Evolutionary conservation across 371 early-diverging fungal genomes (phyloP), one percentile per base, ranked within the genome.

Genomic region (Chytridiales sp.): DNA sequence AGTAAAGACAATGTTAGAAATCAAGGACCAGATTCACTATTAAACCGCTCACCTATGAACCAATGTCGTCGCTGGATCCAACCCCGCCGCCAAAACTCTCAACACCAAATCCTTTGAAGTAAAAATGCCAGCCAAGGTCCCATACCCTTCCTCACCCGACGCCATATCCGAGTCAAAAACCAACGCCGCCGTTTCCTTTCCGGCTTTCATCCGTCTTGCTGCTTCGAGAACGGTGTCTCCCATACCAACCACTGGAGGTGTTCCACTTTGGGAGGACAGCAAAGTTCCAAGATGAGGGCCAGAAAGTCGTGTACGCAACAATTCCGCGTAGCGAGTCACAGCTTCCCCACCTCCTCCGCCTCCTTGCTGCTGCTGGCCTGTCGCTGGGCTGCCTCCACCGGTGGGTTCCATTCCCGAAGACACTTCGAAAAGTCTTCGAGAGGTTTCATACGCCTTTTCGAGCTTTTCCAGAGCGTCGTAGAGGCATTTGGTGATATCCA

Each of bases 401-500:
- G 19, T 50, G 1, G 92, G 88, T 35, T n/a, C 26, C 26, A 30
- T 86, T 88, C 70, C 88, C 91, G 30, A 93, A 3, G 24, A 26
- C 5, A 27, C 5, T 19, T 55, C 64, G 38, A 50, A 43, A 4
- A 46, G 55, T n/a, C 36, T 40, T 2, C 58, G 64, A 19, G 65
- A 48, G 15, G 52, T 56, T 19, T 66, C 66, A 49, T 61, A 61
- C 9, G 54, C 63, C 9, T 61, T 49, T 64, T 95, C 95, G 86
- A 95, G 90, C 68, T 90, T 89, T 58, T 94, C 93, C 31, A 95
- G 77, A n/a, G 91, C 90, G 68, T 94, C 94, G 68, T 91, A 92
- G 52, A 95, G 78, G 73, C 94, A 92, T 65, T 92, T 92, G 34
- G 95, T 95, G 51, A 95, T 92, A 78, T 95, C 96, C 22, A 95